A percentile compares a stretch with the other conserved stretches of the same genome.
phyloP scores from a whole-genome alignment of 768 basidiomycete species.

The Leccinellum luteum region DNA sequence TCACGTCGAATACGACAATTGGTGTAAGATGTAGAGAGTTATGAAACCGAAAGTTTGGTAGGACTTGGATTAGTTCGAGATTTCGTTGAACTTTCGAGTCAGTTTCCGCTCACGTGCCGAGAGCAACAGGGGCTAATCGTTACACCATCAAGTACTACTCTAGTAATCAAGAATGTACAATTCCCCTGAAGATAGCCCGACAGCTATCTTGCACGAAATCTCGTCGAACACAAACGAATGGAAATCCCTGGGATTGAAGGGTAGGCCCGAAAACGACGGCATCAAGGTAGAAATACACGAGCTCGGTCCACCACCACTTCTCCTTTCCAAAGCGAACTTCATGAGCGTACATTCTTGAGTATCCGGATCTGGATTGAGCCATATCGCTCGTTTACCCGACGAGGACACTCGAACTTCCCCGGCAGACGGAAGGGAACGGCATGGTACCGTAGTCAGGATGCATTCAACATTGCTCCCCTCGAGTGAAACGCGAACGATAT shows the following conservation, averaged over 20 bases:
- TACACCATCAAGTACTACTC: background rate
- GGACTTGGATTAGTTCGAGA: background rate
- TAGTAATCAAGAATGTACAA: constrained; percentile 45
- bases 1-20: constrained; percentile 6
- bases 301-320: constrained; percentile 1
- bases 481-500: constrained; percentile 14
- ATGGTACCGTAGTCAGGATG: constrained; percentile 1
- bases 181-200: constrained; percentile 52
- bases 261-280: constrained; percentile 46
- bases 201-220: constrained; percentile 46
- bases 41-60: background rate
- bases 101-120: constrained; percentile 26
- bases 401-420: constrained; percentile 17
- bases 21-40: background rate
- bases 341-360: constrained; percentile 45
- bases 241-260: constrained; percentile 47
- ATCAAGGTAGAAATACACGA: constrained; percentile 35
- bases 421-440: constrained; percentile 7
- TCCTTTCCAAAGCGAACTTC: constrained; percentile 42
- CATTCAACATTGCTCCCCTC: constrained; percentile 6
- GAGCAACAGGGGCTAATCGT: constrained; percentile 18
- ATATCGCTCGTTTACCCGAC: constrained; percentile 21
- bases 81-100: constrained; percentile 7
- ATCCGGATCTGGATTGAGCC: constrained; percentile 11
- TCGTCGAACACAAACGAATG: constrained; percentile 56